Evolutionary conservation across 371 early-diverging fungal species (phyloP), one percentile per base, ranked within the genome.

Genomic region (Syncephalastrum sp.): DNA sequence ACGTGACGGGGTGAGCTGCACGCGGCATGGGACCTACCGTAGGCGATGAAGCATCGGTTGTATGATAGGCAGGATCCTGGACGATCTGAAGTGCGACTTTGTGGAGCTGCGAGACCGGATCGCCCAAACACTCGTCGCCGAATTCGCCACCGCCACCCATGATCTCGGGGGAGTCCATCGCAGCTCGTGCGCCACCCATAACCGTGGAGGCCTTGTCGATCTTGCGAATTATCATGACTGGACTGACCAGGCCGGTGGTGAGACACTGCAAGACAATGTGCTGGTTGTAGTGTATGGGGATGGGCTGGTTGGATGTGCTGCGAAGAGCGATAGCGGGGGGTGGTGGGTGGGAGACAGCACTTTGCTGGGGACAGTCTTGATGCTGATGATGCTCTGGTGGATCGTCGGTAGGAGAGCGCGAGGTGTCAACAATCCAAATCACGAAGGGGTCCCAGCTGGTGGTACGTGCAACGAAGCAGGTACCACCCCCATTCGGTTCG

Each of bases 91-190:
- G 91, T 0, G 93, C 91, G 3, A 94, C 85, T 72, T 94, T 94
- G 79, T 96, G 94, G 23, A 96, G 75, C 67, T 94, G 95, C 12
- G 91, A 91, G 0, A 96, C 90, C 4, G 94, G 92, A 59, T 80
- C 80, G 10, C 70, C 80, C 80, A 0, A 80, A 38, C 0, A 69
- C 68, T 81, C 82, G 57, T 81, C 75, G 19, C 77, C 80, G 38
- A 67, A 76, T 63, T 80, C 80, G 3, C 80, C 80, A 38, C 80
- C 76, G 21, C 54, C 62, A 5, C 24, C 48, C n/a, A 50, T 19
- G 6, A 44, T 41, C 4, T n/a, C 50, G 13, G 44, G 58, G 6
- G 29, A 29, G 3, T 29, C 29, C 29, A 29, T 2, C 16, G 65
- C 29, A 29, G 29, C 29, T 61, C 12, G 54, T 51, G 15, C 57